Evolutionary conservation across 352 stramenopile genomes (phyloP).

Genomic region (Phytophthora quininea): DNA sequence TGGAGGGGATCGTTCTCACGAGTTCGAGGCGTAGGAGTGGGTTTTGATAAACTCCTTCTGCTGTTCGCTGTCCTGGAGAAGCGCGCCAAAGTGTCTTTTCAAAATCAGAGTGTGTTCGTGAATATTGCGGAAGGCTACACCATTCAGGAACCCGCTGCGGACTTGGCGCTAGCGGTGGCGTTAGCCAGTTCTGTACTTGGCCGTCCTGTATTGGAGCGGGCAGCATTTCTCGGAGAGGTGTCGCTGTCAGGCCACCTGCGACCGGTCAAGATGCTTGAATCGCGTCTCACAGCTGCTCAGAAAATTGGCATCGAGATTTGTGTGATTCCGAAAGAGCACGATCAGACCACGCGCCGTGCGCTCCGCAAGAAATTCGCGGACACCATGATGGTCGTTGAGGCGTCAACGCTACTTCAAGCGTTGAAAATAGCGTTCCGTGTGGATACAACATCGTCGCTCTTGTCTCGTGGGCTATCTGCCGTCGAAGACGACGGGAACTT

Average conservation of each 20-base stretch:
- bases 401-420: constrained; percentile 66
- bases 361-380: constrained; percentile 60
- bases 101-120: constrained; percentile 84
- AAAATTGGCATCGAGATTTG: constrained; percentile 83
- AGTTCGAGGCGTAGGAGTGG: constrained; percentile 80
- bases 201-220: constrained; percentile 55
- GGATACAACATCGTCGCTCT: constrained; percentile 22
- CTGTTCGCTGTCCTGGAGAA: constrained; percentile 97
- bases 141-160: constrained; percentile 81
- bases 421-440: constrained; percentile 60
- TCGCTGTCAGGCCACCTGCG: constrained; percentile 81
- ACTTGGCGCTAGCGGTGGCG: constrained; percentile 77
- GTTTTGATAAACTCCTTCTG: constrained; percentile 91
- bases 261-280: constrained; percentile 85
- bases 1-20: constrained; percentile 50
- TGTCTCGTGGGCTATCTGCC: constrained; percentile 7
- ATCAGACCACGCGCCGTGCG: constrained; percentile 45
- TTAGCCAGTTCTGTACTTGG: constrained; percentile 72
- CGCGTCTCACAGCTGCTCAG: constrained; percentile 70
- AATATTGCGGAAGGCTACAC: constrained; percentile 87
- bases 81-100: constrained; percentile 75
- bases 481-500: neutral
- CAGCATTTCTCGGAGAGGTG: constrained; percentile 82
- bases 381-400: constrained; percentile 66
- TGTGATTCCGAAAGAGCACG: constrained; percentile 69